Conservation (phyloP, 192 early-diverging fungal genomes). For the Rhizoclosmatium sp. region DNA sequence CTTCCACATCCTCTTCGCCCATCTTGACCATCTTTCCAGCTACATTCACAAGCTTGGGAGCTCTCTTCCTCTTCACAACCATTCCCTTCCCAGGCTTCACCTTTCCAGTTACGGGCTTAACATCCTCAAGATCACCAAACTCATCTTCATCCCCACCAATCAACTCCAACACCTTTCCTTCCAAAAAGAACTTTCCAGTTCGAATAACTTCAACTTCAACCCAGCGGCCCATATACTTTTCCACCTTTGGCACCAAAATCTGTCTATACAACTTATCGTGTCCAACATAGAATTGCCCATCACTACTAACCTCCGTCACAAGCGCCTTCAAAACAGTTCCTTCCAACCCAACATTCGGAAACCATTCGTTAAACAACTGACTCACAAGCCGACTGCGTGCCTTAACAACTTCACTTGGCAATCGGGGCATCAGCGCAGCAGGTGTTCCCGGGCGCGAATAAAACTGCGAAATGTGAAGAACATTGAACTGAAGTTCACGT, state of each 20-base stretch:
- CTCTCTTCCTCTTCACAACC: slow-evolving; percentile 31
- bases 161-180: slow-evolving; percentile 40
- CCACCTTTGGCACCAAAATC: slow-evolving; percentile 55
- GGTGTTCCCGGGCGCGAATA: slow-evolving; percentile 69
- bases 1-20: slow-evolving; percentile 26
- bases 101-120: neutral
- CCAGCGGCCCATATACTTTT: slow-evolving; percentile 45
- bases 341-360: slow-evolving; percentile 42
- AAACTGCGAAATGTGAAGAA: slow-evolving; percentile 67
- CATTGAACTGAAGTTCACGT: slow-evolving; percentile 51
- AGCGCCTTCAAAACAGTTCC: slow-evolving; percentile 43
- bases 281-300: slow-evolving; percentile 58
- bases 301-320: slow-evolving; percentile 57
- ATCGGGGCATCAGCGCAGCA: slow-evolving; percentile 56
- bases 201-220: slow-evolving; percentile 47
- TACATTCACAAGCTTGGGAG: slow-evolving; percentile 50
- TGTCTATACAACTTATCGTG: slow-evolving; percentile 63
- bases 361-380: slow-evolving; percentile 53
- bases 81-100: slow-evolving; percentile 22
- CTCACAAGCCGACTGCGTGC: slow-evolving; percentile 54
- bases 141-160: slow-evolving; percentile 6
- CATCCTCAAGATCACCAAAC: neutral
- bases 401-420: slow-evolving; percentile 58
- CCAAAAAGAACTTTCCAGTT: slow-evolving; percentile 54
- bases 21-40: slow-evolving; percentile 53